Evolutionary conservation across 306 rosid genomes (phyloP).

Genomic region (Cicer yamashitae): DNA sequence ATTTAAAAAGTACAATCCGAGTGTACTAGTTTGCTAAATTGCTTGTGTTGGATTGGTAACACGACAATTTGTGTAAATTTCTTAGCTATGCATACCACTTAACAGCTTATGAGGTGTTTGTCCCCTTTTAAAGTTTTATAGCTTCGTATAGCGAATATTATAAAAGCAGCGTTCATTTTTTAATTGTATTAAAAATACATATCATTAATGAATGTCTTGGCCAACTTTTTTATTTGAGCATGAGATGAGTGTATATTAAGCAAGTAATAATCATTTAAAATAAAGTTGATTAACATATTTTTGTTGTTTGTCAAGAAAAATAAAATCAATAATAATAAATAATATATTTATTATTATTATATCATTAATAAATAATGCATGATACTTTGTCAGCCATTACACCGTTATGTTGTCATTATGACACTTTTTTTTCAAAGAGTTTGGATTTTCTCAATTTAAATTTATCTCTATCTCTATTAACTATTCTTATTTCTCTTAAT

Average conservation of each 20-base stretch:
- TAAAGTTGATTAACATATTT: neutral
- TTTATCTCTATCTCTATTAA: too few species aligned
- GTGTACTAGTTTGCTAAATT: neutral
- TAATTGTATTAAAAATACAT: too few species aligned
- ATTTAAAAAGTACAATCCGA: constrained; percentile 16
- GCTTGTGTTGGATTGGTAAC: constrained; percentile 8
- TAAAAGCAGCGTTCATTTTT: too few species aligned
- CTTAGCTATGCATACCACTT: neutral
- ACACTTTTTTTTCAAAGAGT: too few species aligned
- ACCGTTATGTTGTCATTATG: too few species aligned
- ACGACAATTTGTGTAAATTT: constrained; percentile 12
- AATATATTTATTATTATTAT: too few species aligned
- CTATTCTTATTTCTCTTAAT: too few species aligned
- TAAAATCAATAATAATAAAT: too few species aligned
- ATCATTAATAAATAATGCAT: too few species aligned
- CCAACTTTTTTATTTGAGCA: neutral
- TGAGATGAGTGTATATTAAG: constrained; percentile 13
- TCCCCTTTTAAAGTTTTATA: neutral
- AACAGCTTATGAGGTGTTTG: neutral
- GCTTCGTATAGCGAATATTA: neutral
- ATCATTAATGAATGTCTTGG: neutral
- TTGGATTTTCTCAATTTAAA: too few species aligned
- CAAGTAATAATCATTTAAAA: neutral
- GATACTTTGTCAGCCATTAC: too few species aligned
- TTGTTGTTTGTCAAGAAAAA: neutral